Evolutionary conservation across 2,329 filamentous ascomycete species (phyloP).

Genomic region (Aspergillus carbonarius): DNA sequence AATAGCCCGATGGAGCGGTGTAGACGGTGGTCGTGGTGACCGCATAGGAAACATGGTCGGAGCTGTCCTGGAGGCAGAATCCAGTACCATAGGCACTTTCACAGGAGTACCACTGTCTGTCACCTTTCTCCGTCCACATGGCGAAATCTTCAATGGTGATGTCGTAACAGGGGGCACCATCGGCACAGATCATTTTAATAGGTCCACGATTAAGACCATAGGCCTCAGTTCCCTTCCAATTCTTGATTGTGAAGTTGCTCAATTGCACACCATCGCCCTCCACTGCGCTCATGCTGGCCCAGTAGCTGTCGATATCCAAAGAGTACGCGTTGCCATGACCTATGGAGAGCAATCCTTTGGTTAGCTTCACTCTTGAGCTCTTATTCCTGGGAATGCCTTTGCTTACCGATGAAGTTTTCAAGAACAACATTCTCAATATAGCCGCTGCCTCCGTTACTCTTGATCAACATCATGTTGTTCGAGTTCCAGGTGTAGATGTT

Average conservation of each 20-base stretch:
- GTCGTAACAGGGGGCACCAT: slow-evolving; percentile 53
- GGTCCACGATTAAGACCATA: slow-evolving; percentile 54
- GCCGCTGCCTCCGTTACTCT: slow-evolving; percentile 59
- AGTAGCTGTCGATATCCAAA: slow-evolving; percentile 57
- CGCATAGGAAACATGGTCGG: slow-evolving; percentile 18
- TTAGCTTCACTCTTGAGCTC: slow-evolving; percentile 26
- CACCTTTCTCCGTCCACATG: slow-evolving; percentile 44
- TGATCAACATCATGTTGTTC: slow-evolving; percentile 65
- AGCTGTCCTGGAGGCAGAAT: slow-evolving; percentile 44
- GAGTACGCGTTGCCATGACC: slow-evolving; percentile 61
- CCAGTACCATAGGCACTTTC: slow-evolving; percentile 51
- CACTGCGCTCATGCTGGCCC: slow-evolving; percentile 45
- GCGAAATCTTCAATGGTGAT: slow-evolving; percentile 54
- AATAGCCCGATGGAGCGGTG: slow-evolving; percentile 28
- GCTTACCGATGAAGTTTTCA: slow-evolving; percentile 55
- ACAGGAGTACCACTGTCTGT: slow-evolving; percentile 44
- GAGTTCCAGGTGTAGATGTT: slow-evolving; percentile 59
- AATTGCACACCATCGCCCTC: slow-evolving; percentile 54
- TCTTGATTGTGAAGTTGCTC: slow-evolving; percentile 53
- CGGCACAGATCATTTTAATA: slow-evolving; percentile 54
- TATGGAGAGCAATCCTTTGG: neutral
- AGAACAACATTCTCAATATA: slow-evolving; percentile 51
- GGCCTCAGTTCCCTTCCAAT: slow-evolving; percentile 55
- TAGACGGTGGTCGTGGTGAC: slow-evolving; percentile 23
- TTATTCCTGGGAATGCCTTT: neutral